phyloP scores from a whole-genome alignment of 371 early-diverging fungal genomes.

The Capniomyces stellatus region DNA sequence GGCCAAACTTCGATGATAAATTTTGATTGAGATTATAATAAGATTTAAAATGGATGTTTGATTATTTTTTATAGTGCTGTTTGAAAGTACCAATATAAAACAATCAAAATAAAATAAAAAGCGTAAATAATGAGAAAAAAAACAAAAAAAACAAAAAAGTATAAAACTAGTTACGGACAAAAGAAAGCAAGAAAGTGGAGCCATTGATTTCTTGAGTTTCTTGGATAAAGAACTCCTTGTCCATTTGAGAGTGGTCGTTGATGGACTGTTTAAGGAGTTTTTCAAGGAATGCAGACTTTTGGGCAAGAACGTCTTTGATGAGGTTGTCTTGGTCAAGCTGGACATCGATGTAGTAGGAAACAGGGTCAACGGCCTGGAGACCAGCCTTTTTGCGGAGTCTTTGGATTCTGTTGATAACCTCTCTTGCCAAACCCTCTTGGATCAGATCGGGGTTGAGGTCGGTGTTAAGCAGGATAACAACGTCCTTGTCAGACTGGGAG shows the following conservation, averaged over 20 bases:
- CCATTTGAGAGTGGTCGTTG: constrained; percentile 1
- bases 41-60: no score
- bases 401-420: constrained; percentile 96
- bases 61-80: no score
- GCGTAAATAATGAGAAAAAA: neutral
- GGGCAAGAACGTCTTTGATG: constrained; percentile 44
- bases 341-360: constrained; percentile 61
- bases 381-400: constrained; percentile 90
- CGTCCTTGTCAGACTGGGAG: constrained; percentile 63
- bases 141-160: constrained; percentile 1
- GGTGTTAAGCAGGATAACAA: constrained; percentile 79
- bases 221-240: constrained; percentile 9
- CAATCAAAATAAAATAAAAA: constrained; percentile 2
- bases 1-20: no score
- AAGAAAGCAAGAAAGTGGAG: constrained; percentile 19
- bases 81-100: neutral
- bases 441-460: constrained; percentile 62
- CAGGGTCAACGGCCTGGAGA: constrained; percentile 72
- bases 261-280: constrained; percentile 47
- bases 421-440: constrained; percentile 90
- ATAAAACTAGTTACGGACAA: constrained; percentile 8
- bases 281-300: constrained; percentile 49
- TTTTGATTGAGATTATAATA: no score
- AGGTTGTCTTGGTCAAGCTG: constrained; percentile 43
- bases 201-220: constrained; percentile 25